Evolutionary conservation across 352 stramenopile species (phyloP).

Genomic region (Peronospora destructor): DNA sequence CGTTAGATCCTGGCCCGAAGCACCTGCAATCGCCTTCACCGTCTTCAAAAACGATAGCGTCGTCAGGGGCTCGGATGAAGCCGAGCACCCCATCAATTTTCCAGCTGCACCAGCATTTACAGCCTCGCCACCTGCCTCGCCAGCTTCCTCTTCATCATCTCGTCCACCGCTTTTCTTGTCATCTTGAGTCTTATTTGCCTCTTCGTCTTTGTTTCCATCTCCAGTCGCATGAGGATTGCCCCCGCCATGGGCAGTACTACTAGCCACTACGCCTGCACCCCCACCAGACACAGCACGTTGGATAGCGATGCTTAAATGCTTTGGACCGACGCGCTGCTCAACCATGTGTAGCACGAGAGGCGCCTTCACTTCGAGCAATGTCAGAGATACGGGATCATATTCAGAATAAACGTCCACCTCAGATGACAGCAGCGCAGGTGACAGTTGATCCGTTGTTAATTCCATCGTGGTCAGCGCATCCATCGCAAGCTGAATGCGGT

Average conservation of each 20-base stretch:
- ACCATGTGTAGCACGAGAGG: constrained; percentile 85
- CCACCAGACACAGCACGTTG: constrained; percentile 66
- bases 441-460: constrained; percentile 56
- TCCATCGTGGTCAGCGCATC: constrained; percentile 83
- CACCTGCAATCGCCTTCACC: constrained; percentile 74
- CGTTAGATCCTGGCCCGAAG: constrained; percentile 67
- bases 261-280: constrained; percentile 16
- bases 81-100: constrained; percentile 13
- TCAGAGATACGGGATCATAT: constrained; percentile 64
- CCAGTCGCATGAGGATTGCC: constrained; percentile 24
- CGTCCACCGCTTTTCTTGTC: constrained; percentile 25
- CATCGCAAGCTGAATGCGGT: constrained; percentile 81
- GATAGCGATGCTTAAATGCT: constrained; percentile 68
- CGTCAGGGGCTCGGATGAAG: constrained; percentile 49
- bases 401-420: constrained; percentile 83
- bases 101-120: constrained; percentile 11
- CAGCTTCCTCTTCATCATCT: constrained; percentile 35
- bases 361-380: constrained; percentile 76
- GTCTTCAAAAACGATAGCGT: constrained; percentile 75
- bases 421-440: constrained; percentile 53
- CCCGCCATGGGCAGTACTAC: constrained; percentile 19
- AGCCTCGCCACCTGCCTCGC: constrained; percentile 16
- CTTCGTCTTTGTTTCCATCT: constrained; percentile 39
- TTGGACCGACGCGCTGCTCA: constrained; percentile 68
- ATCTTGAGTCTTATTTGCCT: constrained; percentile 14